phyloP scores from a whole-genome alignment of 768 basidiomycete species.

The Lactifluus hygrophoroides region DNA sequence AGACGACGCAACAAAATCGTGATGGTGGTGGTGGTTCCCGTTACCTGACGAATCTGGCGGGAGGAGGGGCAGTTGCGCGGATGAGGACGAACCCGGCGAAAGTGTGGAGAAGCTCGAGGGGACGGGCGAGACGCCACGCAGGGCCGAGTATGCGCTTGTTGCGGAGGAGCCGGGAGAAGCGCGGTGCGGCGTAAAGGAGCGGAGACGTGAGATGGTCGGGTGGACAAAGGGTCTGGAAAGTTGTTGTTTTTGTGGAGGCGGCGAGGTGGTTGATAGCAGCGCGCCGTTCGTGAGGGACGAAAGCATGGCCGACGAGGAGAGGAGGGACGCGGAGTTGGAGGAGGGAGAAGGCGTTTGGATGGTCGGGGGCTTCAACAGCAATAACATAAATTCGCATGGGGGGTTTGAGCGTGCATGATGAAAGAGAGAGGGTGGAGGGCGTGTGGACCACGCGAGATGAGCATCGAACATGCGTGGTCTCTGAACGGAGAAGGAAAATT shows the following conservation, averaged over 20 bases:
- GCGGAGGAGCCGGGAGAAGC: slow-evolving; percentile 35
- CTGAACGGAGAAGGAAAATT: slow-evolving; percentile 18
- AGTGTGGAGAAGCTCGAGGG: slow-evolving; percentile 63
- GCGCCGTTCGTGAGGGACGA: slow-evolving; percentile 30
- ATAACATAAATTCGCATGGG: background rate
- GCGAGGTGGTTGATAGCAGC: slow-evolving; percentile 17
- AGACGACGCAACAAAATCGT: background rate
- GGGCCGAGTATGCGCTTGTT: slow-evolving; percentile 33
- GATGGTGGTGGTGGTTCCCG: slow-evolving; percentile 21
- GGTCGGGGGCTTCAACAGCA: slow-evolving; percentile 19
- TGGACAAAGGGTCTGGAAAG: slow-evolving; percentile 54
- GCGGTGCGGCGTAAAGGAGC: slow-evolving; percentile 53
- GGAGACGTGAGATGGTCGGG: slow-evolving; percentile 71
- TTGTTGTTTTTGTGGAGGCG: slow-evolving; percentile 23
- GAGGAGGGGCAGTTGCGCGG: slow-evolving; percentile 36
- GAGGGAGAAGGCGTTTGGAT: slow-evolving; percentile 27
- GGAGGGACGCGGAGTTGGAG: slow-evolving; percentile 26
- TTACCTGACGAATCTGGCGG: background rate
- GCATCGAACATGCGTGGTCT: slow-evolving; percentile 22
- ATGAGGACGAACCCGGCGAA: slow-evolving; percentile 53
- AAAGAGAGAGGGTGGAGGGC: too few relatives aligned
- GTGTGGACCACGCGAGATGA: slow-evolving; percentile 27
- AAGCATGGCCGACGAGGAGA: slow-evolving; percentile 32
- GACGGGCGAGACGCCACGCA: slow-evolving; percentile 42
- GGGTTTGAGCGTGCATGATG: too few relatives aligned